Evolutionary conservation across 2,329 filamentous ascomycete species (phyloP), one percentile per base, ranked within the genome.

Genomic region (Diaporthe sp.): DNA sequence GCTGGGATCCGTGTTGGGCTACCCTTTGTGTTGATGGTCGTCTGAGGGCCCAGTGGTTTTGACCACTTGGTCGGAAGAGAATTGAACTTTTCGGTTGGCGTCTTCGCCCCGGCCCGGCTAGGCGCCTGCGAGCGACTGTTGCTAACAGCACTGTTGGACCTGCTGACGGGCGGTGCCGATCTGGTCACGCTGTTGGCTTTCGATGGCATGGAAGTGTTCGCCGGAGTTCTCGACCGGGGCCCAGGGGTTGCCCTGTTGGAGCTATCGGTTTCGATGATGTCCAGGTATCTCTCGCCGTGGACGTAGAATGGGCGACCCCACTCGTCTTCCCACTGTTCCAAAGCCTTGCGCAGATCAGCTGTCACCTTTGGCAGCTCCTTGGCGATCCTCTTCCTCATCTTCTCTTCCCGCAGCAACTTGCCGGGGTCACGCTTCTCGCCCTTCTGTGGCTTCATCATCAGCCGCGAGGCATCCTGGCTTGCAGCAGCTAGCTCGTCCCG

Each of bases 361-460:
- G 96, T 93, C 58, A 99, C 90, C 86, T 98, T 98, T 74, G 97
- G 97, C 42, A 99, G 88, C 82, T 99, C 97, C 84, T 98, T 99
- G 37, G 96, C 91, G 77, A 99, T 98, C 75, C 96, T 91, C 90
- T 99, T 99, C 76, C 97, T 92, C 95, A 98, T 98, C 90, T 98
- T 99, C 86, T 99, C 97, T 82, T 99, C 97, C 42, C 97, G 91
- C 71, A 99, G 88, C 22, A 99, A 89, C 85, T 98, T 97, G 70
- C 95, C 96, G 3, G 97, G 97, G 82, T 99, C 97, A 78, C 97
- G 94, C 84, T 93, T 95, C 86, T 98, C 96, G 73, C 96, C 96
- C 86, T 98, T 98, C 79, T 95, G 93, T 3, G 96, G 96, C 76
- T 96, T 95, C 80, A 92, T 91, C 93, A 98, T 95, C 42, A 99